Evolutionary conservation across 2,329 filamentous ascomycete genomes (phyloP).

Genomic region (Tolypocladium guangdongense): DNA sequence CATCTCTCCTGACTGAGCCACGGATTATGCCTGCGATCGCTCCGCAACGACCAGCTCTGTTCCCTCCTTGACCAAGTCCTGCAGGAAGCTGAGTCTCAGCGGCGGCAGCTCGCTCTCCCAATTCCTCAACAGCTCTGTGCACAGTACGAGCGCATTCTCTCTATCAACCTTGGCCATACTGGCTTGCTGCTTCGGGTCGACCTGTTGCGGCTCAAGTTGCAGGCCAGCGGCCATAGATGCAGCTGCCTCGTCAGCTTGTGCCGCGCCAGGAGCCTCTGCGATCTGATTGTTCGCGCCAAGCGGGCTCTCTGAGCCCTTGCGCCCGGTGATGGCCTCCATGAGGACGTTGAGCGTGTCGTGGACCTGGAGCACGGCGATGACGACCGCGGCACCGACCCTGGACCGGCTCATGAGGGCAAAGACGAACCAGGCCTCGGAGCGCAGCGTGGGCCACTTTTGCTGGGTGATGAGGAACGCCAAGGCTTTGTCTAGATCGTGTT

Average conservation of each 20-base stretch:
- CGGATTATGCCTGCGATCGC: slow-evolving; percentile 3
- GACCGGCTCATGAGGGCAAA: slow-evolving; percentile 49
- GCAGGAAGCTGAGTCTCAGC: slow-evolving; percentile 29
- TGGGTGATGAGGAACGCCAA: slow-evolving; percentile 45
- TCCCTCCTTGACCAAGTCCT: slow-evolving; percentile 38
- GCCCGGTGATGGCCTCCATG: slow-evolving; percentile 37
- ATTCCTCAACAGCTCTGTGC: slow-evolving; percentile 41
- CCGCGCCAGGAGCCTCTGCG: slow-evolving; percentile 6
- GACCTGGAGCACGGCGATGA: slow-evolving; percentile 30
- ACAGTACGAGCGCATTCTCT: slow-evolving; percentile 50
- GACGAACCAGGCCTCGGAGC: slow-evolving; percentile 52
- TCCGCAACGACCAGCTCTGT: slow-evolving; percentile 29
- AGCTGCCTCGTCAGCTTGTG: slow-evolving; percentile 6
- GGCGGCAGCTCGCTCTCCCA: slow-evolving; percentile 28
- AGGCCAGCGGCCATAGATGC: slow-evolving; percentile 20
- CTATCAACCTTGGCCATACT: slow-evolving; percentile 42
- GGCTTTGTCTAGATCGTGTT: slow-evolving; percentile 30
- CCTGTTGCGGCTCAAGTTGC: slow-evolving; percentile 35
- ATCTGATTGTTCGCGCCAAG: slow-evolving; percentile 9
- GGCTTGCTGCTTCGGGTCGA: slow-evolving; percentile 29
- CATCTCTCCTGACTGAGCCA: background rate
- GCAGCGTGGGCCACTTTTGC: slow-evolving; percentile 45
- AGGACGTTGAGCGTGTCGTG: slow-evolving; percentile 33
- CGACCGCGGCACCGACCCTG: slow-evolving; percentile 34
- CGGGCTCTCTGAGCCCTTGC: slow-evolving; percentile 11